Evolutionary conservation across 2,329 filamentous ascomycete genomes (phyloP).

Genomic region (Simplicillium sp.): DNA sequence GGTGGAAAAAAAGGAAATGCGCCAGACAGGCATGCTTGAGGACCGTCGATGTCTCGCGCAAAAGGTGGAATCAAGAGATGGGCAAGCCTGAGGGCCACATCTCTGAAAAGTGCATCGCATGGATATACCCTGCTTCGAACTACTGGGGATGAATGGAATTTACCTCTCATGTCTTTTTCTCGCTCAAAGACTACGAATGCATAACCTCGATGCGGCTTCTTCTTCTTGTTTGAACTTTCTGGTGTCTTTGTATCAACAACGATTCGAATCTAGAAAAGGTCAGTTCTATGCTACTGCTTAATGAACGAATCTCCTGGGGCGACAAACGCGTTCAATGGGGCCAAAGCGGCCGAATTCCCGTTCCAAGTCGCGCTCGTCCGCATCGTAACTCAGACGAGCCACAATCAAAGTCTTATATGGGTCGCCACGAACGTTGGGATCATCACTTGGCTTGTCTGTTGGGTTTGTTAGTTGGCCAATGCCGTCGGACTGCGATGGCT

Average conservation of each 20-base stretch:
- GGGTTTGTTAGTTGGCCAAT: constrained; percentile 10
- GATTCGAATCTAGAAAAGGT: constrained; percentile 63
- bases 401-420: constrained; percentile 94
- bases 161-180: constrained; percentile 99
- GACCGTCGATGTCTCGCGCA: constrained; percentile 40
- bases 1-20: constrained; percentile 15
- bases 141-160: constrained; percentile 13
- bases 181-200: constrained; percentile 95
- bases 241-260: constrained; percentile 65
- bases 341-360: constrained; percentile 90
- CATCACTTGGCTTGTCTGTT: constrained; percentile 70
- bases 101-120: constrained; percentile 21
- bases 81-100: constrained; percentile 34
- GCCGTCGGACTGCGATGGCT: constrained; percentile 1
- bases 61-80: constrained; percentile 22
- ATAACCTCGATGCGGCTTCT: constrained; percentile 79
- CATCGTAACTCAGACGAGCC: constrained; percentile 79
- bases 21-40: constrained; percentile 48
- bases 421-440: constrained; percentile 84
- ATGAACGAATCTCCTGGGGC: not conserved
- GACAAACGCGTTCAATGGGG: constrained; percentile 76
- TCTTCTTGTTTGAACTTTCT: constrained; percentile 65
- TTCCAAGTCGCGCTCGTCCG: constrained; percentile 82
- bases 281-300: constrained; percentile 9
- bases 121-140: constrained; percentile 10